phyloP scores from a whole-genome alignment of 345 rosid species.

The Linum trigynum region DNA sequence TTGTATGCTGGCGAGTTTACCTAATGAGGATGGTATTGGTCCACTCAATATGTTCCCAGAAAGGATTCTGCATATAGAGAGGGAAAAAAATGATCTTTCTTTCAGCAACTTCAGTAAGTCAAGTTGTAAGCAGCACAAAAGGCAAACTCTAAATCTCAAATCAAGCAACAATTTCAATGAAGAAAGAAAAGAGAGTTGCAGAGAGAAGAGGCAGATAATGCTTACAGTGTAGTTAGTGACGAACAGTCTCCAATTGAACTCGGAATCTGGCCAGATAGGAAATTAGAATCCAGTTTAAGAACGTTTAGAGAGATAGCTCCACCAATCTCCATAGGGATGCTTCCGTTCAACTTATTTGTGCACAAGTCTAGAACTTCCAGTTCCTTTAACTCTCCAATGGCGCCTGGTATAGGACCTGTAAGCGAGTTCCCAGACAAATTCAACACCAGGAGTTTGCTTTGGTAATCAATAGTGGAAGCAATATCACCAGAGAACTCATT shows the following conservation, averaged over 20 bases:
- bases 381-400: conserved; percentile 49
- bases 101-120: too few relatives aligned
- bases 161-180: too few relatives aligned
- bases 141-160: too few relatives aligned
- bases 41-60: conserved; percentile 61
- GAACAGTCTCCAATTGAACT: conserved; percentile 51
- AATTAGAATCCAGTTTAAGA: conserved; percentile 55
- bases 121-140: too few relatives aligned
- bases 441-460: conserved; percentile 43
- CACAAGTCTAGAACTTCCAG: conserved; percentile 66
- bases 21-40: conserved; percentile 49
- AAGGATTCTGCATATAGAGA: conserved; percentile 37
- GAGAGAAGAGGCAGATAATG: conserved; percentile 7
- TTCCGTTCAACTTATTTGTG: conserved; percentile 54
- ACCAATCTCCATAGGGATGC: conserved; percentile 58
- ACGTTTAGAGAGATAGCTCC: conserved; percentile 58
- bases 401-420: conserved; percentile 40
- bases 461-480: conserved; percentile 34
- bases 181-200: neutral
- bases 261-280: conserved; percentile 54
- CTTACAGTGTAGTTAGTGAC: conserved; percentile 60
- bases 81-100: too few relatives aligned
- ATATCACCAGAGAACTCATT: conserved; percentile 63
- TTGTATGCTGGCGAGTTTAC: conserved; percentile 46
- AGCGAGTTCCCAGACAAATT: conserved; percentile 61